phyloP scores from a whole-genome alignment of 495 filamentous ascomycete species.

The Hapsidospora chrysogenum region DNA sequence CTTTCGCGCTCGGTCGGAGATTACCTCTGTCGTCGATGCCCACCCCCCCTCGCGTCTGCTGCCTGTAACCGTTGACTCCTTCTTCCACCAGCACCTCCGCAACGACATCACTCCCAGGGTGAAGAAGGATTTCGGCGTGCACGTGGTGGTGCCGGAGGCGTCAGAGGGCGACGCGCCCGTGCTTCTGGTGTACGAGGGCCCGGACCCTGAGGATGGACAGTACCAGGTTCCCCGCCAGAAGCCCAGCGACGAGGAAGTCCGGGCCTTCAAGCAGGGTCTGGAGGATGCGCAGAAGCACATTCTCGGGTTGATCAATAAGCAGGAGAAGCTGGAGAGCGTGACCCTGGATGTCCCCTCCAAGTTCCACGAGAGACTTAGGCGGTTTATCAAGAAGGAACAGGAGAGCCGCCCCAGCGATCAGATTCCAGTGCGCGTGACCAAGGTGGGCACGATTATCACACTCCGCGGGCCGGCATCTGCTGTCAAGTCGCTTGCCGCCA shows the following conservation, averaged over 20 bases:
- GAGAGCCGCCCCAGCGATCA: conserved; percentile 41
- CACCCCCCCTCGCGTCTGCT: conserved; percentile 64
- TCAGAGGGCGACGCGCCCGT: conserved; percentile 42
- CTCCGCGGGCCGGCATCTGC: conserved; percentile 59
- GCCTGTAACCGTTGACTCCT: conserved; percentile 59
- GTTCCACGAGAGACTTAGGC: conserved; percentile 59
- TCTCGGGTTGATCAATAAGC: conserved; percentile 47
- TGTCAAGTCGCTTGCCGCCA: conserved; percentile 52
- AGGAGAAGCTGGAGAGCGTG: conserved; percentile 48
- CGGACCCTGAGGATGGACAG: conserved; percentile 28
- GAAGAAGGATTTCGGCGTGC: conserved; percentile 59
- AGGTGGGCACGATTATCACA: conserved; percentile 37
- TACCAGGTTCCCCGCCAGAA: conserved; percentile 48
- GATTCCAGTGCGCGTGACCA: conserved; percentile 56
- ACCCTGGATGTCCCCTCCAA: conserved; percentile 58
- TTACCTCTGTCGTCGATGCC: conserved; percentile 60
- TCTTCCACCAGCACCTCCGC: conserved; percentile 66
- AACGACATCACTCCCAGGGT: conserved; percentile 44
- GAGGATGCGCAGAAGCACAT: conserved; percentile 59
- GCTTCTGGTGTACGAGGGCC: conserved; percentile 72
- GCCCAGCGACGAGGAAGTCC: conserved; percentile 40
- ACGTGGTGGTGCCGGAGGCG: conserved; percentile 56
- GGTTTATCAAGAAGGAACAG: conserved; percentile 64
- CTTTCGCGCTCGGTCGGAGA: conserved; percentile 63
- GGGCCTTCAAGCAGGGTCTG: conserved; percentile 50